phyloP scores from a whole-genome alignment of 2,329 filamentous ascomycete genomes.

The Paraphaeosphaeria sporulosa region DNA sequence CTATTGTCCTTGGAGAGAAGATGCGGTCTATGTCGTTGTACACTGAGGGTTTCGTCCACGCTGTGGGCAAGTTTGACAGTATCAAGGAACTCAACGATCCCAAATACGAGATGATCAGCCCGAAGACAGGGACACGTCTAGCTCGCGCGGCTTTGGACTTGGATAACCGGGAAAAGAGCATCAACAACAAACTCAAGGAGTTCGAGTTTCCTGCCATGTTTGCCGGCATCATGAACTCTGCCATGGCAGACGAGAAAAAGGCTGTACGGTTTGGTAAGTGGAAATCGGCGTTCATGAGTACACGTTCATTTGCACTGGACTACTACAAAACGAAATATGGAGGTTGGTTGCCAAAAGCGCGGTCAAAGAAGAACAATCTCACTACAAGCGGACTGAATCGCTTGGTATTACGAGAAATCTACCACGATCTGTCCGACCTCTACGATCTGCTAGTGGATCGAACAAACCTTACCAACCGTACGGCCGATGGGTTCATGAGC shows the following conservation, averaged over 20 bases:
- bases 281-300: slow-evolving; percentile 76
- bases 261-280: slow-evolving; percentile 84
- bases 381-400: slow-evolving; percentile 87
- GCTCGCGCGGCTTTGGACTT: slow-evolving; percentile 85
- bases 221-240: slow-evolving; percentile 85
- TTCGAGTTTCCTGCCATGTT: slow-evolving; percentile 94
- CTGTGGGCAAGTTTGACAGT: slow-evolving; percentile 81
- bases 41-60: slow-evolving; percentile 90
- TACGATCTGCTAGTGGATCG: slow-evolving; percentile 92
- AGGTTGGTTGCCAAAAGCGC: slow-evolving; percentile 90
- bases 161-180: slow-evolving; percentile 72
- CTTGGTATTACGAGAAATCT: slow-evolving; percentile 80
- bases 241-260: slow-evolving; percentile 77
- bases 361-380: slow-evolving; percentile 89
- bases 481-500: slow-evolving; percentile 71
- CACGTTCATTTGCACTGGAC: slow-evolving; percentile 74
- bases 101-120: slow-evolving; percentile 74
- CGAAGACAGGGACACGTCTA: slow-evolving; percentile 77
- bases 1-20: slow-evolving; percentile 84
- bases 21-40: slow-evolving; percentile 85
- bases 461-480: slow-evolving; percentile 77
- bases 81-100: slow-evolving; percentile 73
- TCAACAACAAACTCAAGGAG: slow-evolving; percentile 77
- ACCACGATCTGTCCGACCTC: slow-evolving; percentile 82
- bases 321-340: slow-evolving; percentile 75